A percentile compares a stretch with the other conserved stretches of the same genome.
phyloP scores from a whole-genome alignment of 306 rosid genomes.

The Cicer yamashitae region DNA sequence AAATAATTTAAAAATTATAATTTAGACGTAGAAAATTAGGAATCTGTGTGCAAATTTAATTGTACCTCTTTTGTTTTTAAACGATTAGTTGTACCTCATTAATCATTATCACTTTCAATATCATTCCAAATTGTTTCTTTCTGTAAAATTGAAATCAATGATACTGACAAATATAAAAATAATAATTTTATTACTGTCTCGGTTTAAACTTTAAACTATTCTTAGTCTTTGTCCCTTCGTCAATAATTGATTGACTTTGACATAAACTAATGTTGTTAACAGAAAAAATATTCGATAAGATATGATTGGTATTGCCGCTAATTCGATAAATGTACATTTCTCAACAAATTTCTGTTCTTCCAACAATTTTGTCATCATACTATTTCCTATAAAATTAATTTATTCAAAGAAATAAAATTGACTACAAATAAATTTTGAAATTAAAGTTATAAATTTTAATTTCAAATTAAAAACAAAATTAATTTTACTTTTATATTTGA shows the following conservation, averaged over 20 bases:
- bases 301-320: neutral
- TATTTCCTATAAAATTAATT: too few species aligned
- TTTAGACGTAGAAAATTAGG: neutral
- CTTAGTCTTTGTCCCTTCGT: neutral
- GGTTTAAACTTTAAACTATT: neutral
- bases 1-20: neutral
- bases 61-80: neutral
- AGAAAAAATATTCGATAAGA: neutral
- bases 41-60: neutral
- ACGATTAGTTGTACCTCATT: neutral
- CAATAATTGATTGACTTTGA: neutral
- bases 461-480: too few species aligned
- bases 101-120: constrained; percentile 3
- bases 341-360: neutral
- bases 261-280: neutral
- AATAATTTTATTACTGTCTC: neutral
- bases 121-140: neutral
- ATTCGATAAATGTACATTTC: neutral
- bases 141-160: neutral
- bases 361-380: too few species aligned
- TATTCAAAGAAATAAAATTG: too few species aligned
- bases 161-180: neutral
- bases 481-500: too few species aligned
- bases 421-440: too few species aligned
- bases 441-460: too few species aligned